These are phyloP conservation scores for Colletotrichum lupini DNA, from an alignment of 2,329 filamentous ascomycete species.

Conservation along the genomic window DNA sequence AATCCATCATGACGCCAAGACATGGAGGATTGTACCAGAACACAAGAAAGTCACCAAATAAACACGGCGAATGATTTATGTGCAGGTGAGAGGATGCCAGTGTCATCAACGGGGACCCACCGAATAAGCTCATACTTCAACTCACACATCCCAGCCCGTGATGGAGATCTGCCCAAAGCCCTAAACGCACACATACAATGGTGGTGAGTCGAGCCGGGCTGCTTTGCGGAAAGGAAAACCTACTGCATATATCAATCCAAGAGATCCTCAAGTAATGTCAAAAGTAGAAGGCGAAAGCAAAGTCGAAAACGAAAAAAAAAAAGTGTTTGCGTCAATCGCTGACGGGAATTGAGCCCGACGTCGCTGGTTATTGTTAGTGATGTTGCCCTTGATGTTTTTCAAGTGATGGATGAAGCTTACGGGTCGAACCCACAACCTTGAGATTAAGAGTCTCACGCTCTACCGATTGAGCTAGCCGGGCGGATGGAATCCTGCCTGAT, in stretches of 20 bases:
- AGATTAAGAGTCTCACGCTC: slow-evolving; percentile 79
- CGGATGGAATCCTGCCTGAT: slow-evolving; percentile 38
- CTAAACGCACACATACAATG: not conserved
- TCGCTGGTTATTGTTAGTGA: not conserved
- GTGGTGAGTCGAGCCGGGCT: not conserved
- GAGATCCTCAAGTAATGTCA: not conserved
- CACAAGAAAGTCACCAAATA: not conserved
- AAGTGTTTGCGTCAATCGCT: slow-evolving; percentile 1
- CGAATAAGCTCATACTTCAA: not conserved
- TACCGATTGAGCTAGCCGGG: slow-evolving; percentile 77
- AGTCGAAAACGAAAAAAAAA: not conserved
- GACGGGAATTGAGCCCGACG: slow-evolving; percentile 33
- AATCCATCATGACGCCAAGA: too few relatives aligned
- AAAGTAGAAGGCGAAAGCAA: not conserved
- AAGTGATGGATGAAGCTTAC: not conserved
- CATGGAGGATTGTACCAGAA: too few relatives aligned
- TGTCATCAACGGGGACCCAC: not conserved
- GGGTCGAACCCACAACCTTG: slow-evolving; percentile 66
- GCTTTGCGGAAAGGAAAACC: not conserved
- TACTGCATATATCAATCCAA: too few relatives aligned
- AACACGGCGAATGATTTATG: not conserved
- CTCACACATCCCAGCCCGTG: not conserved
- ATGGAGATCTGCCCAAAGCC: not conserved
- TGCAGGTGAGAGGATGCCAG: not conserved
- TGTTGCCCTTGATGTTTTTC: not conserved